Evolutionary conservation across 1,284 basidiomycete species (phyloP), one percentile per base, ranked within the genome.

Genomic region (Ceratorhiza oryzae-sativae): DNA sequence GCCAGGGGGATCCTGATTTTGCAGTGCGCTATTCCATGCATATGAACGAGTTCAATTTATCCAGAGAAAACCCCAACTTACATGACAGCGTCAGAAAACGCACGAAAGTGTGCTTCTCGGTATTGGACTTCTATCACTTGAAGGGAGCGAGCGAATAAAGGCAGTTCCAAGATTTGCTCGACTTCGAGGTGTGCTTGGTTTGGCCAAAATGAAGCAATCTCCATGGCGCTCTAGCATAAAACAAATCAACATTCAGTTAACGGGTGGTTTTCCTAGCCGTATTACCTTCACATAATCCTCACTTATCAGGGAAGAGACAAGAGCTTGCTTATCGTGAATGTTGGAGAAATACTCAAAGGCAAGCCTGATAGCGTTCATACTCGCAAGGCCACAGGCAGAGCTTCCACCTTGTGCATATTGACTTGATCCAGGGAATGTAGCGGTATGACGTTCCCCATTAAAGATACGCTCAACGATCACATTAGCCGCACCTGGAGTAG

Each of bases 331-430:
- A 34, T 68, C 60, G 1, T 79, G 60, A 6, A 80, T 81, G 12
- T 76, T 77, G 30, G 77, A 73, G 65, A 82, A 82, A 62, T 79
- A 79, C n/a, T 75, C 56, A 20, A 87, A 82, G 30, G 84, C 79
- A 10, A 86, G 75, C 58, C 86, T 79, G 3, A 85, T 85, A 75
- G 87, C 88, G 77, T 90, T 90, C 76, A 90, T 77, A 1, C 86
- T 84, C 5, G 87, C 88, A 25, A 90, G 80, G n/a, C 88, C 88
- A 74, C 88, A 90, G 4, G 87, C 83, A 30, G 88, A 86, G 36
- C 80, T 78, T 0, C 82, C 82, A 10, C 78, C 78, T 3, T 71
- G 70, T 4, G 75, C 75, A 76, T 87, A 87, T 73, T 88, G 86
- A 59, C 86, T 84, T 10, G 82, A 81, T 20, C 86, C 84, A 12